These are phyloP conservation scores for Physcomitrellopsis africana DNA, from an alignment of 225 moss, liverwort and hornwort genomes.

Conservation along the genomic window DNA sequence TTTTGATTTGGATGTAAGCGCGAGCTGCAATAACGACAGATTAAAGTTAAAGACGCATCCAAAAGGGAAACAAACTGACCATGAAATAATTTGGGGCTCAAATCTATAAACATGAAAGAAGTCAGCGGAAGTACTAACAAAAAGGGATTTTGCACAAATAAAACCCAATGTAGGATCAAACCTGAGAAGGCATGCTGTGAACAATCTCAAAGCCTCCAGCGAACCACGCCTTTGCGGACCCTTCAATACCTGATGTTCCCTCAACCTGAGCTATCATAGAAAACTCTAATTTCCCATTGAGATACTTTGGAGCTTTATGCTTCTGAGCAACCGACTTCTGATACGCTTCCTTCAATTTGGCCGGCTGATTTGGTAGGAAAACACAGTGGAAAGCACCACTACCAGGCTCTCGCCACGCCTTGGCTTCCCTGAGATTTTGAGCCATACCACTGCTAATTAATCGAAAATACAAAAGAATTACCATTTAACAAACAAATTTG, in stretches of 20 bases:
- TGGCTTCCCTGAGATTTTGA: conserved; percentile 60
- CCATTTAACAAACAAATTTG: background rate
- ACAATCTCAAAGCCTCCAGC: conserved; percentile 80
- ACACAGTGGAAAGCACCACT: conserved; percentile 72
- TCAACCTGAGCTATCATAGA: conserved; percentile 63
- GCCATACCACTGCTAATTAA: conserved; percentile 24
- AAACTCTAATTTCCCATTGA: conserved; percentile 66
- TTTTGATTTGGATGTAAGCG: conserved; percentile 81
- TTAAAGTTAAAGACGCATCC: conserved; percentile 15
- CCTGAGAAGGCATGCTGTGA: conserved; percentile 57
- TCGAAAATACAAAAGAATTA: conserved; percentile 5
- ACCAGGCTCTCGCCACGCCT: conserved; percentile 86
- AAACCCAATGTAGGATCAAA: conserved; percentile 29
- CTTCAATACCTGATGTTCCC: conserved; percentile 56
- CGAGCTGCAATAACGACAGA: conserved; percentile 55
- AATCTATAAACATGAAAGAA: conserved; percentile 8
- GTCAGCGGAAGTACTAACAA: background rate
- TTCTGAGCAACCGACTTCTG: conserved; percentile 41
- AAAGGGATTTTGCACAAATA: background rate
- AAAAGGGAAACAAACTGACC: background rate
- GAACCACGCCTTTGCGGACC: conserved; percentile 56
- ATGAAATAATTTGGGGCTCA: background rate
- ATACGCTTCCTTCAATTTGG: conserved; percentile 60
- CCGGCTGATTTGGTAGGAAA: conserved; percentile 69
- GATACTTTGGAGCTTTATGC: conserved; percentile 38